Base-by-base conservation (phyloP, 1,139 yeast genomes). In the Suzukiozyma palmioleophila region DNA sequence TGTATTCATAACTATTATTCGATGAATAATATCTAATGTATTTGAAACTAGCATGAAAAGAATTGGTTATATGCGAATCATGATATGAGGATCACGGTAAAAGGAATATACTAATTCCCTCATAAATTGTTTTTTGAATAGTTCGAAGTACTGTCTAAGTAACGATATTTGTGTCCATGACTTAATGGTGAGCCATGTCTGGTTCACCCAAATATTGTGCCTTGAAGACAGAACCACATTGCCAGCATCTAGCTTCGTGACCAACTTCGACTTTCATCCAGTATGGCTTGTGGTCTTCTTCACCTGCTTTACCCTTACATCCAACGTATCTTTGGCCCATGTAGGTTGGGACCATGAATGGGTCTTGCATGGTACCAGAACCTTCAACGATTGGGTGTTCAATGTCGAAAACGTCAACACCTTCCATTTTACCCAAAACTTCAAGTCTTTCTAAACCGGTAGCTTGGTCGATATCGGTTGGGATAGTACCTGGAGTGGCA, bases 381-480 rank as follows among this genome's bases (percentile, higher is more conserved):
- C 97, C 88, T 60, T 89, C 84, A 50, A 89, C 70, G 50, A 87
- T 87, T 59, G 94, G 81, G 56, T 95, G 92, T 66, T 84, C 84
- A 65, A 81, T 75, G 75, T 92, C 97, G 75, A 90, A 92, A 51
- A 92, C 80, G 59, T 92, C 97, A 52, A 92, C 77, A 77, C 98
- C 98, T 69, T 89, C 96, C 65, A 85, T 72, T 71, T 89, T 86
- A 75, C 95, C 97, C 60, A 92, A 80, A 58, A 86, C 66, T 77
- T 92, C 98, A 56, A 89, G 78, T 81, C 98, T 89, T 69, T 86
- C 97, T 62, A 92, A 77, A 85, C 98, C 98, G 42, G 98, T 94
- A 56, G 97, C 90, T 73, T 90, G 97, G 59, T 92, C 97, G 56
- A 86, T 62, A 66, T 90, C 96, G 45, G 95, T 80, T 63, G 98